Evolutionary conservation across 805 yeast genomes (phyloP), one percentile per base, ranked within the genome.

Genomic region (Cyberlindnera euphorbiiphila): DNA sequence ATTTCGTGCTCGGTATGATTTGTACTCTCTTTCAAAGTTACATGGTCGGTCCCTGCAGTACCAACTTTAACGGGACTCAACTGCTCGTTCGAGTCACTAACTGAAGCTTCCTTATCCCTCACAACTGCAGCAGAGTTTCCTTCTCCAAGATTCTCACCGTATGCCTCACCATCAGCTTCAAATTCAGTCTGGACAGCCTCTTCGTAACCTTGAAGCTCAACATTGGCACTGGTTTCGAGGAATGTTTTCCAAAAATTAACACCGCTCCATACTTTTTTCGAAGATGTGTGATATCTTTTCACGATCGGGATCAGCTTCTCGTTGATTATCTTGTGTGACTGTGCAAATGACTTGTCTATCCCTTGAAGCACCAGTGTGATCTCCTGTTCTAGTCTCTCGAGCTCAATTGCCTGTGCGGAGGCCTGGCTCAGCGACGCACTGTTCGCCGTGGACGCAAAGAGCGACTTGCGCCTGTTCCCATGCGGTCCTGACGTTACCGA

Each of bases 341-440:
- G 66, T 10, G 82, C 72, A 34, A 87, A 68, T 52, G 85, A 81
- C 32, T 77, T 71, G 61, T 87, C 95, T 17, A 88, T 84, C 32
- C 79, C 81, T 57, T 86, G 96, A 32, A 88, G 62, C 6, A 79
- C 75, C 36, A 82, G 58, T 0, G 95, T 85, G 28, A 85, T 83
- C 53, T 80, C 83, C 56, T 84, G 94, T 51, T 87, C 95, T 29
- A 85, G 58, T 49, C 75, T 68, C 51, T 86, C 94, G 52, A 81
- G 37, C 32, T 56, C 60, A 5, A 47, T 43, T 4, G 59, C 50
- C 33, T 56, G 59, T 6, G 47, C 39, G 0, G 58, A 42, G 1
- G 56, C 44, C 32, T 50, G 57, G 4, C 29, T 35, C n/a, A 43
- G 10, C 15, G 43, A 39, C 5, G 48, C 28, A 32, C 36, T 43